Evolutionary conservation across 352 stramenopile species (phyloP).

Genomic region (Phytophthora pistaciae): DNA sequence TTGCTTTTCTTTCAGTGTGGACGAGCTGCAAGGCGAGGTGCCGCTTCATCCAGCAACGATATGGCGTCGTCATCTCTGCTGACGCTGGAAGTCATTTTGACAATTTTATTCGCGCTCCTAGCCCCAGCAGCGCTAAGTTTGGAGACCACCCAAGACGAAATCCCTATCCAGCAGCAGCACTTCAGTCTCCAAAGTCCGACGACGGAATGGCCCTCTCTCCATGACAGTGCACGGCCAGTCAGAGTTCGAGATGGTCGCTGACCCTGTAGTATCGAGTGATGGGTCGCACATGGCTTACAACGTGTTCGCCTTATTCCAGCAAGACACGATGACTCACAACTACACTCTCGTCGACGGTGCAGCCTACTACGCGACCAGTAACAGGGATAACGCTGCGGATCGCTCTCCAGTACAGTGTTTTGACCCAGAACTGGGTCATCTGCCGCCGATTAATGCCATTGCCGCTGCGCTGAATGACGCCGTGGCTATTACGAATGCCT

Average conservation of each 20-base stretch:
- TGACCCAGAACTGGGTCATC: conserved; percentile 1
- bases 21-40: not conserved
- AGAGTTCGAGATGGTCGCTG: conserved; percentile 30
- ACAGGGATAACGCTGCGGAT: not conserved
- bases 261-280: conserved; percentile 10
- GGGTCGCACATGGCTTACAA: conserved; percentile 20
- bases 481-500: not conserved
- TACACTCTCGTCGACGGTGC: conserved; percentile 9
- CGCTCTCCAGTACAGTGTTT: not conserved
- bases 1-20: not conserved
- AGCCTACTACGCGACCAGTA: not conserved
- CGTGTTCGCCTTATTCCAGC: conserved; percentile 12
- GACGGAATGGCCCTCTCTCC: conserved; percentile 32
- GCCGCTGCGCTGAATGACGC: conserved; percentile 2
- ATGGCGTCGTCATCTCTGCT: not conserved
- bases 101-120: not conserved
- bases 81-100: not conserved
- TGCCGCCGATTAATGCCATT: conserved; percentile 15
- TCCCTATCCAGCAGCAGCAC: too few species aligned
- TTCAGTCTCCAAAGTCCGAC: too few species aligned
- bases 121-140: not conserved
- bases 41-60: not conserved
- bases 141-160: not conserved
- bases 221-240: conserved; percentile 40
- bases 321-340: conserved; percentile 15